Evolutionary conservation across 1,139 yeast genomes (phyloP).

Genomic region (Kodamaea suecica): DNA sequence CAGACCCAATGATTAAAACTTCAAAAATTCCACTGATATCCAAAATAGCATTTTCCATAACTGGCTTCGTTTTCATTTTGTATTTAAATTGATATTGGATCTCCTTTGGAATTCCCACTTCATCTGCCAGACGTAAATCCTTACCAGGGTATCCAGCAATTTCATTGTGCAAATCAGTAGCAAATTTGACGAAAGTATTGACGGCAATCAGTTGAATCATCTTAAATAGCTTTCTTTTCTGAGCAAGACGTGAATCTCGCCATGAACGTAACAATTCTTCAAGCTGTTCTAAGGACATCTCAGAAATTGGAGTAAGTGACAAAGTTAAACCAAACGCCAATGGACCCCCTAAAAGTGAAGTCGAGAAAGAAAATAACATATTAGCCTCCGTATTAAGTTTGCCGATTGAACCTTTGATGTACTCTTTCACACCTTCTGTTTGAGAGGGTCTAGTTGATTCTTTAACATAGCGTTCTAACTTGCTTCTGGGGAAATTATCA

Average conservation of each 20-base stretch:
- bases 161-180: conserved; percentile 33
- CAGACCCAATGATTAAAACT: conserved; percentile 54
- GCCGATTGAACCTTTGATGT: conserved; percentile 11
- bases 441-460: conserved; percentile 31
- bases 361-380: conserved; percentile 25
- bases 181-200: conserved; percentile 22
- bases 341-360: conserved; percentile 29
- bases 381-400: conserved; percentile 14
- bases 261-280: conserved; percentile 31
- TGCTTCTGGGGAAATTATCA: conserved; percentile 26
- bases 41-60: conserved; percentile 28
- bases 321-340: conserved; percentile 38
- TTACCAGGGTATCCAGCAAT: conserved; percentile 36
- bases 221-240: conserved; percentile 30
- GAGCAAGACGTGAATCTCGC: conserved; percentile 37
- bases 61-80: conserved; percentile 33
- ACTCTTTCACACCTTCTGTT: conserved; percentile 26
- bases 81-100: conserved; percentile 33
- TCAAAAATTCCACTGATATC: conserved; percentile 37
- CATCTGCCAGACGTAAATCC: conserved; percentile 22
- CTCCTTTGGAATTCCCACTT: conserved; percentile 15
- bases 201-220: conserved; percentile 24
- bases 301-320: conserved; percentile 32
- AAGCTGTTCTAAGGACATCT: conserved; percentile 34
- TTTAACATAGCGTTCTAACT: conserved; percentile 32